Evolutionary conservation across 2,329 filamentous ascomycete species (phyloP), one percentile per base, ranked within the genome.

Genomic region (Cladosporium austrohemisphaericum): DNA sequence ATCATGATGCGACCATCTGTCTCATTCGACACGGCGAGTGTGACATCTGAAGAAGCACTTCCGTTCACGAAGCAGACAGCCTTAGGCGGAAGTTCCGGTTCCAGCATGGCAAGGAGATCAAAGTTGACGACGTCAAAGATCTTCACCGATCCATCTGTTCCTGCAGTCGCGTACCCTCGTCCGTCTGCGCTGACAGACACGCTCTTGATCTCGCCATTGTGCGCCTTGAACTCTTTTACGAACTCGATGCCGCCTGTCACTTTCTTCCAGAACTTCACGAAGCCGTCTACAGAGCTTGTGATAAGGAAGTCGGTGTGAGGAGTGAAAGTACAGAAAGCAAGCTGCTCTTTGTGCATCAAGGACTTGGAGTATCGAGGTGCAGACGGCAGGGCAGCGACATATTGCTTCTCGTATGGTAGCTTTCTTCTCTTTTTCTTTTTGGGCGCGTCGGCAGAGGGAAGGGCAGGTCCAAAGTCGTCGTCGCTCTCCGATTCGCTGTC

Each of bases 211-310:
- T 94, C 88, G 44, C 88, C 88, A 50, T 80, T 77, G 70, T 98
- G 94, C 6, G 93, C 91, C 64, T 84, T 85, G 73, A 95, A 98
- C 71, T 98, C 91, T 71, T 98, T 98, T 46, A 97, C 92, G 64
- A 98, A 98, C 71, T 98, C 94, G 51, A 98, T 87, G 1, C 88
- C 88, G 26, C 88, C 84, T 9, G 57, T 49, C 56, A 87, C 80
- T 73, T 98, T 98, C 74, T 98, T 98, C 93, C 93, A 98, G 68
- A 98, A 98, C 69, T 98, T 98, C 59, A 97, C 92, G 1, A 92
- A 86, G n/a, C 94, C 94, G 65, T 98, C 93, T 35, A 88, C 73
- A 0, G 93, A 97, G 53, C 87, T 88, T 1, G 93, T 98, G 55
- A 98, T 93, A 29, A 98, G 76, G 65, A 98, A 98, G 59, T 97